Base-by-base conservation (phyloP, 257 asterid species). In the Solanum sparsipilum region DNA sequence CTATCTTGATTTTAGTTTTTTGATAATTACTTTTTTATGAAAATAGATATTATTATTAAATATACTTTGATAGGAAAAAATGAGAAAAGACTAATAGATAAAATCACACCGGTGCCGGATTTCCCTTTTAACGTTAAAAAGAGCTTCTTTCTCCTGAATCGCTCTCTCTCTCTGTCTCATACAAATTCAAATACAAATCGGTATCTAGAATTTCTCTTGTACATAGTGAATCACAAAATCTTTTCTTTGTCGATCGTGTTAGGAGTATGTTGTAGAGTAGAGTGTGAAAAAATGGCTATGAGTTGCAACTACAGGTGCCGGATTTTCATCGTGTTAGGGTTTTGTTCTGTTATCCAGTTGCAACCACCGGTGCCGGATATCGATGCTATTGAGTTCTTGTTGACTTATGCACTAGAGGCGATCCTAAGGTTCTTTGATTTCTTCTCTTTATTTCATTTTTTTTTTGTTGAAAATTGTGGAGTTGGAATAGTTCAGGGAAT, bases 301-400 rank as follows among this genome's bases (percentile, higher is more conserved):
- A 48, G 93, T 92, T 29, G 70, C 95, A 10, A 89, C 95, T 87
- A 83, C 95, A 76, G 94, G 94, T 74, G 91, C 95, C 25, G 93
- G 94, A 21, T 35, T 35, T 35, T 35, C 38, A 35, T 35, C 1
- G 38, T 35, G 38, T 35, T 35, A 35, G 38, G 38, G 38, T 35
- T 35, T 35, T 35, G 38, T 35, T 35, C 38, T 35, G 1, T 35
- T 35, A 35, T 35, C 38, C 38, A 35, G 38, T 6, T 35, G 38
- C 38, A 35, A 35, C 38, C 38, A 35, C 8, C 38, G 1, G 8
- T 35, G 38, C 38, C 8, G 38, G 38, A 35, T 35, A 35, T 35
- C 38, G 8, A 35, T 1, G 38, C 41, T 38, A 38, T 38, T 38
- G 1, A 63, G 71, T 4, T 63, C 71, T 63, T 63, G 31, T 29